These are phyloP conservation scores for Cordyceps tenuipes DNA, from an alignment of 2,329 filamentous ascomycete genomes.

Conservation along the genomic window DNA sequence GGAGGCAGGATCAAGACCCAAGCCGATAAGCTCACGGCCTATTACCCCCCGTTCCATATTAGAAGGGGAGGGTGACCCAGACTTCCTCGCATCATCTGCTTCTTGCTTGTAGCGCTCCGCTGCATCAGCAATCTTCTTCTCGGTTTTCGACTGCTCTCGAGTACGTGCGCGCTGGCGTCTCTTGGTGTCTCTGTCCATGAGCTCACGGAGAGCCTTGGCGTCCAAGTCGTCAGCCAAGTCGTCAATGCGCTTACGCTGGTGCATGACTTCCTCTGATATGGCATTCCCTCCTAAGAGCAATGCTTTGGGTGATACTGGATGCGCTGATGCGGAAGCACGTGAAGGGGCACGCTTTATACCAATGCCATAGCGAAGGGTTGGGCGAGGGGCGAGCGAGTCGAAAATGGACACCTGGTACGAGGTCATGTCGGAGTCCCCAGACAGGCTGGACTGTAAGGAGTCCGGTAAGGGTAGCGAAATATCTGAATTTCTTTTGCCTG, in stretches of 20 bases:
- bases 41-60: conserved; percentile 54
- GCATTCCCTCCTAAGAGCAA: conserved; percentile 40
- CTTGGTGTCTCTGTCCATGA: conserved; percentile 83
- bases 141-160: conserved; percentile 58
- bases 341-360: conserved; percentile 49
- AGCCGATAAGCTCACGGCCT: conserved; percentile 47
- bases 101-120: conserved; percentile 59
- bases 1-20: conserved; percentile 50
- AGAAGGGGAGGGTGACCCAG: conserved; percentile 42
- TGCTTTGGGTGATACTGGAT: conserved; percentile 43
- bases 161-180: conserved; percentile 66
- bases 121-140: conserved; percentile 55
- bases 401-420: conserved; percentile 75
- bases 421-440: conserved; percentile 60
- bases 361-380: conserved; percentile 68
- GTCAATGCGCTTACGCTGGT: conserved; percentile 55
- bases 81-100: conserved; percentile 44
- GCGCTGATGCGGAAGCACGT: conserved; percentile 35
- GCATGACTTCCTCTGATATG: conserved; percentile 54
- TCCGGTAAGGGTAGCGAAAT: conserved; percentile 66
- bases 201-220: conserved; percentile 72
- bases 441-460: conserved; percentile 70
- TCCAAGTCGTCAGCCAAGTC: conserved; percentile 78
- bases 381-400: conserved; percentile 75
- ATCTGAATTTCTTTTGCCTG: conserved; percentile 59